Evolutionary conservation across 2,329 filamentous ascomycete genomes (phyloP), one percentile per base, ranked within the genome.

Genomic region (Cordyceps cicadae): DNA sequence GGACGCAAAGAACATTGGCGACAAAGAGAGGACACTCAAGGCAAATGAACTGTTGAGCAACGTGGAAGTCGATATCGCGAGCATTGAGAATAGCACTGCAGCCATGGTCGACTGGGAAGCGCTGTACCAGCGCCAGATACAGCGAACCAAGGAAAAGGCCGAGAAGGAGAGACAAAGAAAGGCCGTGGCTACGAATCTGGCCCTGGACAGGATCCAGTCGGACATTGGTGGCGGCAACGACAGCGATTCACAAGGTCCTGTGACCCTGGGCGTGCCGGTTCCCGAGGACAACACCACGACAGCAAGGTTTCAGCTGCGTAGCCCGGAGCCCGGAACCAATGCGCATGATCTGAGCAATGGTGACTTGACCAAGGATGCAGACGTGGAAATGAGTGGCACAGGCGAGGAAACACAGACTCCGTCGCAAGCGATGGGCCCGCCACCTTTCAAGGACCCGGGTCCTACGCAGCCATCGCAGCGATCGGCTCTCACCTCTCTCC

Each of bases 41-140:
- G 92, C 91, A 1, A 96, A 95, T 62, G 94, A 99, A 75, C 85
- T 99, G 67, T 78, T 92, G 41, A 86, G 91, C 24, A 97, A 97
- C 69, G 93, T 97, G 2, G 92, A 97, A 70, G 93, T 97, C 39
- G 93, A 97, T 73, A 88, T 97, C 64, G 85, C 86, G 49, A 85
- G 83, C 52, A 86, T 97, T 61, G 87, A 91, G 68, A 79, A 80
- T 48, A 81, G 89, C 64, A 84, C 88, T 15, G 79, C 77, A 12
- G 77, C 88, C 39, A 78, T 88, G 46, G 21, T 60, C 19, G 87
- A 94, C 68, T 97, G 92, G 77, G 91, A 97, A 65, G 87, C 84
- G 52, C 82, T 97, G 3, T 92, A 94, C 71, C 76, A 83, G 55
- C 81, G 89, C 53, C 89, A 94, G 70, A 71, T 87, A 52, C 83